phyloP scores from a whole-genome alignment of 306 rosid species.

The Sphenostylis stenocarpa region DNA sequence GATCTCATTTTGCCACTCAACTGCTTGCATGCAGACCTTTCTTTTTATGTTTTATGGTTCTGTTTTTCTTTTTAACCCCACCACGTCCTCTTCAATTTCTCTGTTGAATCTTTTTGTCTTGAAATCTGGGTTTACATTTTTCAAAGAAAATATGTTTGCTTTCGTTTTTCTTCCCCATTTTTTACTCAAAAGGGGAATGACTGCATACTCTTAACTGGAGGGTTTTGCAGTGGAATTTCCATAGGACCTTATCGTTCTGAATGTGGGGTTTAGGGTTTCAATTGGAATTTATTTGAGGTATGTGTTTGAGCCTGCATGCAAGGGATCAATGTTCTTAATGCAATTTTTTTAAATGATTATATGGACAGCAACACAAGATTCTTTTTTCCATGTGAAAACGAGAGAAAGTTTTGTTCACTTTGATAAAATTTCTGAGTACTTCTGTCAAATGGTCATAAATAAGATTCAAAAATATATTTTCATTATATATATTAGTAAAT shows the following conservation, averaged over 20 bases:
- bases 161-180: background rate
- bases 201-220: background rate
- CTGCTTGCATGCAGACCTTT: slow-evolving; percentile 53
- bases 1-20: slow-evolving; percentile 37
- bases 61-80: background rate
- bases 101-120: background rate
- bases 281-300: background rate
- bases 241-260: background rate
- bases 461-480: too few species aligned
- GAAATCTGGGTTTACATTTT: slow-evolving; percentile 3
- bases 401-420: background rate
- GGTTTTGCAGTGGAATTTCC: slow-evolving; percentile 7
- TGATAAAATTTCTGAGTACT: background rate
- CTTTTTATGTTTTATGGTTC: background rate
- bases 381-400: background rate
- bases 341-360: slow-evolving; percentile 1
- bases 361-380: background rate
- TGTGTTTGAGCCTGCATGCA: slow-evolving; percentile 45
- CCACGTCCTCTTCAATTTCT: background rate
- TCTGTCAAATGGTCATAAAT: too few species aligned
- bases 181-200: background rate
- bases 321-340: slow-evolving; percentile 23
- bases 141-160: background rate
- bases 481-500: too few species aligned
- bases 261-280: slow-evolving; percentile 45